Evolutionary conservation across 2,329 filamentous ascomycete genomes (phyloP), one percentile per base, ranked within the genome.

Genomic region (Trichoderma sp.): DNA sequence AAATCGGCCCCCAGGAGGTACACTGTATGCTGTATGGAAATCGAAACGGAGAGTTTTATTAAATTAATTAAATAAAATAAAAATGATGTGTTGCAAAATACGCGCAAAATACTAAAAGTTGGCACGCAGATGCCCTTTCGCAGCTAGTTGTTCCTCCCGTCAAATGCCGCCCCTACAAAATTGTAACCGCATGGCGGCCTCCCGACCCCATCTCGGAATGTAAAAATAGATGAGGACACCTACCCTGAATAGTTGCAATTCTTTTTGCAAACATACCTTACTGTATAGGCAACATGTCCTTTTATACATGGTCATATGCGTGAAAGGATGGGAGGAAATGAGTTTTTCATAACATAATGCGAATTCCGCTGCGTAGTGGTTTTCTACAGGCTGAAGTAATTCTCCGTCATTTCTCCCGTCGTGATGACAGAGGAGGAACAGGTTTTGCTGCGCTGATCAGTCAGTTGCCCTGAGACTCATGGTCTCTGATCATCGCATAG

Each of bases 211-310:
- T 37, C 49, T 13, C 24, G 61, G 33, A 43, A 64, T 55, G 61
- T 35, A 55, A 31, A 52, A 63, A 35, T 40, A 55, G 33, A 11
- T 57, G 19, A 27, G 3, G 47, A 56, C 40, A 43, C 61, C 61
- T 64, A 64, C 61, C 61, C 61, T 64, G 33, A 55, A 64, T 2
- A 1, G 47, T 27, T n/a, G 5, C 52, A 31, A 31, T 19, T 21
- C n/a, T 63, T 52, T 62, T 62, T 62, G 59, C 13, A 19, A n/a
- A 1, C 31, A 62, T 62, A 35, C 59, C 40, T 55, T 55, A 55
- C 52, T 29, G 29, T 55, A 27, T 27, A 27, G 52, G 52, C 52
- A 55, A 27, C 21, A n/a, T 27, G 11, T 27, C 52, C 24, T 29
- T 27, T 27, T 55, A 29, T 27, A 29, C 14, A 19, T 24, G 14